phyloP scores from a whole-genome alignment of 805 yeast species.

The Saccharomyces paradoxus region DNA sequence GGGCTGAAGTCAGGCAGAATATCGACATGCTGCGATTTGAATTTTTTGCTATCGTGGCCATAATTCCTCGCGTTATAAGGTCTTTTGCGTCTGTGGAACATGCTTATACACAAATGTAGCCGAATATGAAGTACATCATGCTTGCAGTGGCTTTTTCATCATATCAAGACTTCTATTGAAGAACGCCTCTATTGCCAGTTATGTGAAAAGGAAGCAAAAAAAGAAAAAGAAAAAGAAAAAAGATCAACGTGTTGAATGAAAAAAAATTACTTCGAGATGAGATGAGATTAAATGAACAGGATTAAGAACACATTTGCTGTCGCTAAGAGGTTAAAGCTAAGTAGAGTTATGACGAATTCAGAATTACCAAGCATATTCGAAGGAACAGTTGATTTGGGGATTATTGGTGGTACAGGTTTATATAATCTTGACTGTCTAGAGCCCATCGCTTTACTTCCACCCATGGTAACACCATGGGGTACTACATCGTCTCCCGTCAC shows the following conservation, averaged over 20 bases:
- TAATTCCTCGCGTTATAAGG: not conserved
- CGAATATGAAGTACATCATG: not conserved
- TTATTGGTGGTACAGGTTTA: slow-evolving; percentile 98
- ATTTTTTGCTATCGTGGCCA: not conserved
- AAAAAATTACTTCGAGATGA: not conserved
- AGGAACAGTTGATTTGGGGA: slow-evolving; percentile 57
- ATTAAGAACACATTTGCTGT: not conserved
- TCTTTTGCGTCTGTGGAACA: not conserved
- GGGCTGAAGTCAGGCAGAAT: slow-evolving; percentile 30
- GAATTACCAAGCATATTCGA: slow-evolving; percentile 20
- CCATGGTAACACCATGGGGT: slow-evolving; percentile 95
- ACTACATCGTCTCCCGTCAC: slow-evolving; percentile 90
- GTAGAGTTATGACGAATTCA: slow-evolving; percentile 17
- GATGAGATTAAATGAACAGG: not conserved
- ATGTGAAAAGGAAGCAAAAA: not conserved
- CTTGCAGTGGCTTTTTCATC: not conserved
- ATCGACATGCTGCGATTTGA: not conserved
- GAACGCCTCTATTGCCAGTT: not conserved
- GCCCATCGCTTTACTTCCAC: slow-evolving; percentile 71
- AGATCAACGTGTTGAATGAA: not conserved
- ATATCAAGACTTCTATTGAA: not conserved
- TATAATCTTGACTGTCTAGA: slow-evolving; percentile 74
- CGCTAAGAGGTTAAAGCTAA: not conserved
- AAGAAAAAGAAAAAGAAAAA: not conserved
- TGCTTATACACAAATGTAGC: not conserved